Conservation (phyloP, 768 basidiomycete genomes). For the Xerocomus potaroensis region DNA sequence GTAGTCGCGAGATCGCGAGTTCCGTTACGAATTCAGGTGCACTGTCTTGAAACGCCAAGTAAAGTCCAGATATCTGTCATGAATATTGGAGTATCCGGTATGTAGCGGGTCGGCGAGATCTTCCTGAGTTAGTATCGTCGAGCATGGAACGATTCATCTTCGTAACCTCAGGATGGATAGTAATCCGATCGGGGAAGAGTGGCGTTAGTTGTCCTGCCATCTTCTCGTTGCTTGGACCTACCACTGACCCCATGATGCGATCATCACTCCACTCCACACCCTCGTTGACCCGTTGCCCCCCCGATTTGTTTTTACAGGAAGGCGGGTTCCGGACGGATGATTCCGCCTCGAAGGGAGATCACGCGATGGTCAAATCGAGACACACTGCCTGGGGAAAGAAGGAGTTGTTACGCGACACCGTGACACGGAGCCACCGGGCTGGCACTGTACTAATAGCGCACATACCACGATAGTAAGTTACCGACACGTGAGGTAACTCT, state of each 20-base stretch:
- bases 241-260: no score
- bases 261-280: neutral
- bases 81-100: neutral
- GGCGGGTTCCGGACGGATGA: conserved; percentile 1
- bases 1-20: neutral
- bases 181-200: neutral
- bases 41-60: conserved; percentile 16
- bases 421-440: no score
- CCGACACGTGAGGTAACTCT: no score
- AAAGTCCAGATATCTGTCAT: neutral
- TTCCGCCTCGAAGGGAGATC: neutral
- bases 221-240: no score
- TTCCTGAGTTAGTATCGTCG: no score
- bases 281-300: conserved; percentile 3
- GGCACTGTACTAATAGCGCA: no score
- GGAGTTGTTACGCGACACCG: neutral
- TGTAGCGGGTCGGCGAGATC: neutral
- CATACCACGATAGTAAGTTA: no score
- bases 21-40: neutral
- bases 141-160: no score
- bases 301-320: conserved; percentile 1
- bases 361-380: neutral
- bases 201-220: no score
- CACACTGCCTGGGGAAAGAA: neutral
- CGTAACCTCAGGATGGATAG: no score